A percentile compares a stretch with the other conserved stretches of the same genome.
phyloP scores from a whole-genome alignment of 129 eudicot species.

The Pittosporum tobira region DNA sequence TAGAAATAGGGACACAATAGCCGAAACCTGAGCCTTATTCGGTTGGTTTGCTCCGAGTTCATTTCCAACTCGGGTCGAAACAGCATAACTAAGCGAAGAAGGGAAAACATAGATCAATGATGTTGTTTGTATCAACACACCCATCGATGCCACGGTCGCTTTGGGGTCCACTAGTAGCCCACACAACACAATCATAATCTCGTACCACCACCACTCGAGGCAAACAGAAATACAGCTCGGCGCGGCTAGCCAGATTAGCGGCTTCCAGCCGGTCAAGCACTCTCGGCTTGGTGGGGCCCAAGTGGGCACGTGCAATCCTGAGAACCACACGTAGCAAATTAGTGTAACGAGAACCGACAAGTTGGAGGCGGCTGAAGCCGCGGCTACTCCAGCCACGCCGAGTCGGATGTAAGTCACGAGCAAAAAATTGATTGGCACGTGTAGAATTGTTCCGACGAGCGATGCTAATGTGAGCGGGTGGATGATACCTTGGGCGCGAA shows the following conservation, averaged over 20 bases:
- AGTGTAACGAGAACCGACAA: constrained; percentile 23
- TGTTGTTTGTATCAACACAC: not conserved
- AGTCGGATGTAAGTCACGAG: constrained; percentile 21
- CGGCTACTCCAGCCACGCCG: constrained; percentile 57
- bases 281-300: constrained; percentile 48
- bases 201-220: constrained; percentile 16
- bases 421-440: constrained; percentile 36
- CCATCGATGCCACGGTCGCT: not conserved
- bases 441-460: constrained; percentile 35
- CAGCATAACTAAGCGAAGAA: not conserved
- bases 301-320: constrained; percentile 39
- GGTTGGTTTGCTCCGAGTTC: not conserved
- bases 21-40: not conserved
- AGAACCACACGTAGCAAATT: constrained; percentile 38
- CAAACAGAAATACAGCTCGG: constrained; percentile 9
- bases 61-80: not conserved
- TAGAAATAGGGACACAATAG: not conserved
- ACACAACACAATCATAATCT: not conserved
- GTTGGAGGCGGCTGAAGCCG: constrained; percentile 46
- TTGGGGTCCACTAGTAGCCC: not conserved
- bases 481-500: constrained; percentile 72
- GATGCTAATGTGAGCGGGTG: constrained; percentile 48
- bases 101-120: constrained; percentile 1
- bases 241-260: constrained; percentile 1
- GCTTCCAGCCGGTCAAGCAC: constrained; percentile 53